Evolutionary conservation across 2,329 filamentous ascomycete genomes (phyloP).

Genomic region (Fusarium miscanthi): DNA sequence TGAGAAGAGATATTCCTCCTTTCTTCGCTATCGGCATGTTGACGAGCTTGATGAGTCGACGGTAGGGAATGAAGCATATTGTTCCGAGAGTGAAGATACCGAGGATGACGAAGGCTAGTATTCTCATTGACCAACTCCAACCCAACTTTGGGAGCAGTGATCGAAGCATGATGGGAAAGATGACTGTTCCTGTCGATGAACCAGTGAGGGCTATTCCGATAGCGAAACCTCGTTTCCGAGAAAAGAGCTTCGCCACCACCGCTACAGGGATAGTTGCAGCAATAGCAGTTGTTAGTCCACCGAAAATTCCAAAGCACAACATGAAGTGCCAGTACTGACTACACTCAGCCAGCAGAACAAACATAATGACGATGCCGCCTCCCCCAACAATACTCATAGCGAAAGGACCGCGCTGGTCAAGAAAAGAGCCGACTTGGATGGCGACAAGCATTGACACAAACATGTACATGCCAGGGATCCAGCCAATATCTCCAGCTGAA

Average conservation of each 20-base stretch:
- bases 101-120: constrained; percentile 2
- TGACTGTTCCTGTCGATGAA: constrained; percentile 5
- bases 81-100: not conserved
- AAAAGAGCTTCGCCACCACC: constrained; percentile 13
- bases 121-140: constrained; percentile 8
- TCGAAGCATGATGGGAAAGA: constrained; percentile 15
- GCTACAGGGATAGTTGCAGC: constrained; percentile 11
- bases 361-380: not conserved
- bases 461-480: constrained; percentile 13
- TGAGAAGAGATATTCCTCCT: not conserved
- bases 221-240: not conserved
- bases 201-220: constrained; percentile 6
- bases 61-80: constrained; percentile 1
- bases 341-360: constrained; percentile 4
- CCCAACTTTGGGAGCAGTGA: constrained; percentile 1
- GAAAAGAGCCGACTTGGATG: constrained; percentile 5
- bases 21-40: not conserved
- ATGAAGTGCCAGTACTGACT: constrained; percentile 13
- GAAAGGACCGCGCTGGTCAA: constrained; percentile 7
- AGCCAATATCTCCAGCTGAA: constrained; percentile 8
- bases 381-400: constrained; percentile 1
- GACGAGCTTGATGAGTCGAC: not conserved
- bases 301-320: constrained; percentile 2
- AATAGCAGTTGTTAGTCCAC: not conserved
- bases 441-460: constrained; percentile 8